These are phyloP conservation scores for Erysimum cheiri DNA, from an alignment of 441 rosid species.

Conservation along the genomic window DNA sequence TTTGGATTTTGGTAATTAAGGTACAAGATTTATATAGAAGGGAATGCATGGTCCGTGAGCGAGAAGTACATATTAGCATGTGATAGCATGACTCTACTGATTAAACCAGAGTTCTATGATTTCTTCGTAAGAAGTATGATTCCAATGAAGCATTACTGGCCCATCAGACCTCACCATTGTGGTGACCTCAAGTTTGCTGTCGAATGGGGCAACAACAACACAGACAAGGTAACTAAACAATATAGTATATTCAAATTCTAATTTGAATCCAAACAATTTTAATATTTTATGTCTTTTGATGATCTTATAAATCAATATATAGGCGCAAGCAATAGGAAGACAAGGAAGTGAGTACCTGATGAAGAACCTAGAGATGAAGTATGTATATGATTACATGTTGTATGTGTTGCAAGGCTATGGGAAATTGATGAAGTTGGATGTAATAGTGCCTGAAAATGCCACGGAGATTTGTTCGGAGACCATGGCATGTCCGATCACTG, in stretches of 20 bases:
- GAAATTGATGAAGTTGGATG: constrained; percentile 66
- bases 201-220: constrained; percentile 69
- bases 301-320: neutral
- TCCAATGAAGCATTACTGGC: constrained; percentile 77
- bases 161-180: constrained; percentile 54
- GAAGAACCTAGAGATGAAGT: constrained; percentile 59
- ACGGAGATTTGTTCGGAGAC: constrained; percentile 55
- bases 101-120: constrained; percentile 61
- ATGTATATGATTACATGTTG: constrained; percentile 79
- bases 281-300: neutral
- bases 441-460: constrained; percentile 51
- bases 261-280: neutral
- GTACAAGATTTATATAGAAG: constrained; percentile 68
- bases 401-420: constrained; percentile 62
- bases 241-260: neutral
- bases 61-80: constrained; percentile 75
- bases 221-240: constrained; percentile 47
- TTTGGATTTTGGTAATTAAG: neutral
- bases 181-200: constrained; percentile 66
- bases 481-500: constrained; percentile 47
- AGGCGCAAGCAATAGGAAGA: constrained; percentile 56
- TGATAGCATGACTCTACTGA: constrained; percentile 55
- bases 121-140: constrained; percentile 66
- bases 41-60: constrained; percentile 71
- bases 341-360: constrained; percentile 57